Conservation (phyloP, 805 yeast genomes). For the Ogataea glucozyma region DNA sequence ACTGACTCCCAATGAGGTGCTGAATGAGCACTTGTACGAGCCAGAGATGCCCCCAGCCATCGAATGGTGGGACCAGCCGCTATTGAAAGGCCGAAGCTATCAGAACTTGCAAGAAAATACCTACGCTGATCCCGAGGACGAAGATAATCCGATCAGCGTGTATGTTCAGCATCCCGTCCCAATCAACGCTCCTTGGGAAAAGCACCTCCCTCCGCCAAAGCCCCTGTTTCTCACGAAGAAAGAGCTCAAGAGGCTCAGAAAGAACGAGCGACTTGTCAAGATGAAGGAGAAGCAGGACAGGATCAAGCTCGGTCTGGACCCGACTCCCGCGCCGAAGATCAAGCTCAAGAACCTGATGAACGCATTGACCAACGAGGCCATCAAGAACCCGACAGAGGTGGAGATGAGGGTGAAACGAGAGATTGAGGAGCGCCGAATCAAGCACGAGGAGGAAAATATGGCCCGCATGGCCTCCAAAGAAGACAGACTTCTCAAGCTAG, state of each 20-base stretch:
- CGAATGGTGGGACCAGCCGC: constrained; percentile 90
- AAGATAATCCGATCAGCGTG: constrained; percentile 55
- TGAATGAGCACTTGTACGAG: constrained; percentile 59
- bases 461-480: constrained; percentile 63
- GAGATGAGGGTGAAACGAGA: constrained; percentile 72
- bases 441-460: constrained; percentile 63
- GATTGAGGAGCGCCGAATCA: constrained; percentile 56
- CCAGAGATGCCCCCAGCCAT: constrained; percentile 55
- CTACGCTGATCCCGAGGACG: constrained; percentile 38
- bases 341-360: constrained; percentile 82
- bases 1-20: constrained; percentile 48
- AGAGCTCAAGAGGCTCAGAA: constrained; percentile 73
- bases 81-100: constrained; percentile 42
- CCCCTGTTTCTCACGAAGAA: constrained; percentile 69
- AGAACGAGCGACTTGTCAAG: constrained; percentile 61
- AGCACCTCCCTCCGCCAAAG: constrained; percentile 39
- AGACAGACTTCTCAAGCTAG: constrained; percentile 51
- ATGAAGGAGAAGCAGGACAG: constrained; percentile 75
- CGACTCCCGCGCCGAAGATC: constrained; percentile 89
- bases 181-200: constrained; percentile 58
- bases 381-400: constrained; percentile 84
- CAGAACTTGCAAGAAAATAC: constrained; percentile 37
- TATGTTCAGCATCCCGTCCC: constrained; percentile 85
- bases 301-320: constrained; percentile 75
- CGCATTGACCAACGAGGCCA: constrained; percentile 81